These are phyloP conservation scores for Vitis cinerea DNA, from an alignment of 164 flowering plant genomes.

Conservation along the genomic window DNA sequence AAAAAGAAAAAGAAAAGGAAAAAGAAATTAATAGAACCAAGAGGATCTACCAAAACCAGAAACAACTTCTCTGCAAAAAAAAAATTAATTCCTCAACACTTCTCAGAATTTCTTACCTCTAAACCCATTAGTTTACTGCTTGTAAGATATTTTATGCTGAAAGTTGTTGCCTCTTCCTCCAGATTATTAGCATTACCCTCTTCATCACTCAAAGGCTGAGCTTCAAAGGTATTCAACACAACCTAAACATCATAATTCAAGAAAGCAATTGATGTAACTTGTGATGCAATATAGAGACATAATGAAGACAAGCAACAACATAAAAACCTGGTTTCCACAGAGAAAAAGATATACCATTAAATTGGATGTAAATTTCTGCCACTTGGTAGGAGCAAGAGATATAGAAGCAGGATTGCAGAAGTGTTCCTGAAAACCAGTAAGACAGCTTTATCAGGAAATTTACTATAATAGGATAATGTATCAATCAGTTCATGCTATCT, in stretches of 20 bases:
- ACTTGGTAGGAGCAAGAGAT: conserved; percentile 56
- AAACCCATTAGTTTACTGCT: conserved; percentile 97
- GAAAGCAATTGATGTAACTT: not conserved
- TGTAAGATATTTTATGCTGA: conserved; percentile 91
- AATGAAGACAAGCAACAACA: conserved; percentile 5
- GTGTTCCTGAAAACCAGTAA: conserved; percentile 62
- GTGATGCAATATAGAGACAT: not conserved
- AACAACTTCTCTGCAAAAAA: not conserved
- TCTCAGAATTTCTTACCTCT: conserved; percentile 56
- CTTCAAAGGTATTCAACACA: conserved; percentile 88
- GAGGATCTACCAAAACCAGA: not conserved
- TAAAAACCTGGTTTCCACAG: not conserved
- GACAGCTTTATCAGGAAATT: not conserved
- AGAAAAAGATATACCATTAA: conserved; percentile 52
- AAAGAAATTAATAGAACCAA: conserved; percentile 1
- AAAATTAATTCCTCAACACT: not conserved
- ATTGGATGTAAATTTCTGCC: conserved; percentile 90
- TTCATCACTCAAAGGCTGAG: conserved; percentile 94
- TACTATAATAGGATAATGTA: not conserved
- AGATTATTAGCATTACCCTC: conserved; percentile 85
- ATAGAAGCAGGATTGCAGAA: conserved; percentile 80
- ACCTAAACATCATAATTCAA: conserved; percentile 43
- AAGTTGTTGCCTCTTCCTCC: conserved; percentile 87
- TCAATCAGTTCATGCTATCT: not conserved
- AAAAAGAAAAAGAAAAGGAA: not conserved